Base-by-base conservation (phyloP, 495 filamentous ascomycete genomes). In the Trichoderma erinaceum region DNA sequence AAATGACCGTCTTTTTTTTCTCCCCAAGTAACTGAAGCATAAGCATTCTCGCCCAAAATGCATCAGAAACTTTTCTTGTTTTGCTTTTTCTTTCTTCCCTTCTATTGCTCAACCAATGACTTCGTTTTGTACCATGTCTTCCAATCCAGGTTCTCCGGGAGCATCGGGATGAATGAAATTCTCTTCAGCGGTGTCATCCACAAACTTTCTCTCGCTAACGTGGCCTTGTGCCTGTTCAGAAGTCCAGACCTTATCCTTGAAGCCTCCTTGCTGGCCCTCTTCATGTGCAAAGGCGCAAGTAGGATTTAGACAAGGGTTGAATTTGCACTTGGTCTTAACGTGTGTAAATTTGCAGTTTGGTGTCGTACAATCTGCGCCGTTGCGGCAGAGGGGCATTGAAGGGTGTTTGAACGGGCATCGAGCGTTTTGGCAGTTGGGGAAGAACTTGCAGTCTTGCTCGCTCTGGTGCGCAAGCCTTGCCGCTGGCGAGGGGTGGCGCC, bases 121-220 rank as follows among this genome's bases (percentile, higher is more conserved):
- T 48, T 69, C 66, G 65, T 76, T 70, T 70, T 73, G 66, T 65
- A 61, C 27, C 67, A 69, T 52, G 46, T 44, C 35, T 65, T 44
- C 35, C 35, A 38, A 38, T 0, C 2, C 5, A 13, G 27, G 10
- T 73, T 75, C 48, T 75, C 75, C 27, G 70, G 29, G 29, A 29
- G 29, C 71, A 12, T 84, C 90, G 0, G 92, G 90, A 61, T 92
- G 84, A 68, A 97, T 88, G 68, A 96, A 75, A 75, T 97, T 91
- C 78, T 96, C 92, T 29, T 82, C 21, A 56, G 82, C 71, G 75
- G 79, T 71, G 44, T 91, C 86, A n/a, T 85, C 85, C 63, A 96
- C 87, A 80, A 97, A 97, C 72, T 96, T 97, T 70, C 94, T 83
- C 75, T 98, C 93, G 76, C 93, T 97, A 66, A 97, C 87, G 77